Evolutionary conservation across 2,329 filamentous ascomycete genomes (phyloP).

Genomic region (Cephalotrichum gorgonifer): DNA sequence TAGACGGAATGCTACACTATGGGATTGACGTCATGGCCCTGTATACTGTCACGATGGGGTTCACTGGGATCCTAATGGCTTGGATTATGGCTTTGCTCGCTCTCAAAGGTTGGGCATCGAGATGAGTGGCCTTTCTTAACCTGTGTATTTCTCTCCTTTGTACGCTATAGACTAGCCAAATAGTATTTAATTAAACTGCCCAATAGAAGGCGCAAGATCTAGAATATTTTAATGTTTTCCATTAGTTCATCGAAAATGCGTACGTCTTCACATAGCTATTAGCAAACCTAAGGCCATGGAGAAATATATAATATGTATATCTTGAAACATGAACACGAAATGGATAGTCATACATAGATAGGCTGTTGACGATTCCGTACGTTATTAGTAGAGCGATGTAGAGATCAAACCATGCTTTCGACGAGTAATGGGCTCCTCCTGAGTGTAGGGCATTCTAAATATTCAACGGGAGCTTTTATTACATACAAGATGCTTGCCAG

Average conservation of each 20-base stretch:
- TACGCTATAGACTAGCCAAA: neutral
- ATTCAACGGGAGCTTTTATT: no score
- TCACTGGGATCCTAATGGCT: slow-evolving; percentile 75
- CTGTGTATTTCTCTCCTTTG: neutral
- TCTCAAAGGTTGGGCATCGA: slow-evolving; percentile 79
- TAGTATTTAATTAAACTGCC: neutral
- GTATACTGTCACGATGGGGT: slow-evolving; percentile 78
- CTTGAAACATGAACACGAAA: no score
- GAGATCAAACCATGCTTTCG: no score
- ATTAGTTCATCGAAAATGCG: neutral
- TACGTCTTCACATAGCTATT: neutral
- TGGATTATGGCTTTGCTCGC: slow-evolving; percentile 71
- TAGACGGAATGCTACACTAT: slow-evolving; percentile 65
- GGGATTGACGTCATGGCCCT: slow-evolving; percentile 83
- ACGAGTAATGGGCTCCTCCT: no score
- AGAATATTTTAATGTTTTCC: neutral
- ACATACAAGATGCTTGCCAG: no score
- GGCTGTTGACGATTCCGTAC: no score
- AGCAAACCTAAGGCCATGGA: no score
- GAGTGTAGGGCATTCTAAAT: no score
- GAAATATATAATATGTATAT: no score
- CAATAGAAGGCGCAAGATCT: neutral
- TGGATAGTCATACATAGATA: no score
- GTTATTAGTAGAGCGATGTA: no score
- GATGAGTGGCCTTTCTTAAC: slow-evolving; percentile 23